Base-by-base conservation (phyloP, 2,329 filamentous ascomycete genomes). In the Furcasterigmium furcatum region DNA sequence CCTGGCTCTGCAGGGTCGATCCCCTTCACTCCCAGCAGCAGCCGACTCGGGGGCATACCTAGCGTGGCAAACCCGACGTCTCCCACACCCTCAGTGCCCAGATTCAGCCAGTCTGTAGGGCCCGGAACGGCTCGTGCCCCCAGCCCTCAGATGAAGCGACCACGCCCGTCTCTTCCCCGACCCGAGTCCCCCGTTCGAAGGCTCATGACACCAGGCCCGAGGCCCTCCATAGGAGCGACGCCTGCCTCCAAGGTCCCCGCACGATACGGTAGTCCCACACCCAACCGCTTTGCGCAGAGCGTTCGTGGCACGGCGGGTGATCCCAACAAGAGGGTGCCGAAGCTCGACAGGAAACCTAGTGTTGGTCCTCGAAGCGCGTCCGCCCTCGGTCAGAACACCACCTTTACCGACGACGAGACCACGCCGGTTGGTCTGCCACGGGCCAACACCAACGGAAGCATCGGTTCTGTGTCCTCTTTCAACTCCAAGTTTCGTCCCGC, bases 61-160 rank as follows among this genome's bases (percentile, higher is more conserved):
- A 80, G 80, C 59, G 74, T 79, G 20, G 79, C 73, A 29, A 79
- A 78, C 58, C 76, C 76, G 60, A 82, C 85, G 19, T 78, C 87
- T 24, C 80, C 85, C 4, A 84, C 79, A 0, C 79, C 85, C 0
- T 78, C 78, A 1, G 56, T 88, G 41, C 78, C 86, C 45, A 91
- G 91, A 60, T 94, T 96, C 69, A 94, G 90, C 61, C 88, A 95
- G 65, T 95, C 91, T 0, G 74, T 95, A 38, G 91, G 91, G 1
- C 87, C 88, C 7, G 80, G 82, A 9, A 21, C 35, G 5, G 58
- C 58, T 34, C 79, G 86, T 59, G 82, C 85, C 22, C 64, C 83
- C 20, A 92, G 87, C 58, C 88, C 91, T 3, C 72, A 80, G 40
- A 80, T 84, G 56, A 91, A 88, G 62, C 83, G 80, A 55, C 69